Percentiles rank a stretch among this genome's conserved stretches.
phyloP scores from a whole-genome alignment of 2,329 filamentous ascomycete species.

The Xylariales sp. region DNA sequence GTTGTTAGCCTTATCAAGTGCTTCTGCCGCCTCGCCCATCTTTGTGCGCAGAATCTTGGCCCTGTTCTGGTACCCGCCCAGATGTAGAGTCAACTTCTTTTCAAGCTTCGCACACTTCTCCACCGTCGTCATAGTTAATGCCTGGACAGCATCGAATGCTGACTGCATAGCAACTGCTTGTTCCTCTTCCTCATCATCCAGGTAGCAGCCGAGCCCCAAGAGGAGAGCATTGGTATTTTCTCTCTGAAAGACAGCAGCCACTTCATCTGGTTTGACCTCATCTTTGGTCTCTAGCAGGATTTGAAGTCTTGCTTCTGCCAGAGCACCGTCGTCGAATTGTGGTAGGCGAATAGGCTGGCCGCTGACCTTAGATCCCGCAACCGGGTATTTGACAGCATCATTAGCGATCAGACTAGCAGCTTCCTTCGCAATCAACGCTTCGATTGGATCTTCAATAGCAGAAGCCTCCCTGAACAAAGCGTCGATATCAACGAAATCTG shows the following conservation, averaged over 20 bases:
- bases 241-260: slow-evolving; percentile 50
- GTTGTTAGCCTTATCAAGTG: slow-evolving; percentile 66
- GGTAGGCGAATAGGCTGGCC: slow-evolving; percentile 58
- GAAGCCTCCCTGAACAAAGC: slow-evolving; percentile 61
- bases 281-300: slow-evolving; percentile 66
- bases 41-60: slow-evolving; percentile 77
- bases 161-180: slow-evolving; percentile 58
- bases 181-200: slow-evolving; percentile 70
- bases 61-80: slow-evolving; percentile 87
- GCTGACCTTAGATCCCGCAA: slow-evolving; percentile 63
- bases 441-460: slow-evolving; percentile 57
- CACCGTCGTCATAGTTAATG: slow-evolving; percentile 68
- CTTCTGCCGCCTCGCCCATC: slow-evolving; percentile 68
- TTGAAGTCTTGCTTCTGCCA: slow-evolving; percentile 72
- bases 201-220: slow-evolving; percentile 77
- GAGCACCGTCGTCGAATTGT: slow-evolving; percentile 62
- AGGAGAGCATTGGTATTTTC: slow-evolving; percentile 55
- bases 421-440: slow-evolving; percentile 70
- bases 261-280: slow-evolving; percentile 41
- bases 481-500: slow-evolving; percentile 66
- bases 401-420: slow-evolving; percentile 75
- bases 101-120: slow-evolving; percentile 83
- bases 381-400: slow-evolving; percentile 71
- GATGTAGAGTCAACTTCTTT: slow-evolving; percentile 83
- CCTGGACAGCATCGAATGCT: slow-evolving; percentile 76